Percentiles rank a stretch among this genome's conserved stretches.
Evolutionary conservation across 352 stramenopile genomes (phyloP).

Genomic region (Globisporangium takayamanum): DNA sequence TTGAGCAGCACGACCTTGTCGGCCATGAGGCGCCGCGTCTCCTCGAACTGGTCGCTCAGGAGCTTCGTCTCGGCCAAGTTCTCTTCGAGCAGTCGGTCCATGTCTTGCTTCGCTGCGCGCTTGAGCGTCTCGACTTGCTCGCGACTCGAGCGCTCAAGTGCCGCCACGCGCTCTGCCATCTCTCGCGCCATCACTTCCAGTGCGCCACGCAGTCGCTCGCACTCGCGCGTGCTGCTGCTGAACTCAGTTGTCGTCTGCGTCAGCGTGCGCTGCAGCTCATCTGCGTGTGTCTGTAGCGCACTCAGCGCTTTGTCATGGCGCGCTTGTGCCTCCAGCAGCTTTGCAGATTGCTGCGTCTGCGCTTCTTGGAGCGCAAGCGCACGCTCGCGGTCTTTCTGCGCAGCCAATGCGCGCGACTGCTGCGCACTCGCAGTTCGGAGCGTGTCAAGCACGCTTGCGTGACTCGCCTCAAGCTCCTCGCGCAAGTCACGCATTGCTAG

Average conservation of each 20-base stretch:
- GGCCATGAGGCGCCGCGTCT: constrained; percentile 40
- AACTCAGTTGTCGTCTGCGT: constrained; percentile 28
- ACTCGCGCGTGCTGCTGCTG: constrained; percentile 20
- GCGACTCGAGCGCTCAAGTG: constrained; percentile 29
- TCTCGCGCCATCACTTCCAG: constrained; percentile 32
- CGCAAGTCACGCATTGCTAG: constrained; percentile 14
- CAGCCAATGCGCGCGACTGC: constrained; percentile 21
- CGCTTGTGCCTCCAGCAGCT: constrained; percentile 18
- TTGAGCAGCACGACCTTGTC: constrained; percentile 48
- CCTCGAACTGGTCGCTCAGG: constrained; percentile 70
- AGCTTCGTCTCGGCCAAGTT: constrained; percentile 56
- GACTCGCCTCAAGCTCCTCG: constrained; percentile 15
- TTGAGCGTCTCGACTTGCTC: constrained; percentile 54
- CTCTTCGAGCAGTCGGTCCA: constrained; percentile 64
- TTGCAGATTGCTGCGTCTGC: not conserved
- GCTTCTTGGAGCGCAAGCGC: constrained; percentile 22
- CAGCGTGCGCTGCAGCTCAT: constrained; percentile 20
- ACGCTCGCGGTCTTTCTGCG: constrained; percentile 37
- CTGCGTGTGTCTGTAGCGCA: constrained; percentile 18
- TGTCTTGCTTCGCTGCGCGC: constrained; percentile 45
- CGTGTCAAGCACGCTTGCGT: constrained; percentile 26
- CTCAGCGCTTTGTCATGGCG: constrained; percentile 23
- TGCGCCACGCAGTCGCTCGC: constrained; percentile 19
- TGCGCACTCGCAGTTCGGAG: constrained; percentile 27
- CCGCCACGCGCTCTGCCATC: constrained; percentile 21